phyloP scores from a whole-genome alignment of 257 asterid genomes.

The Solanum medicagineum region DNA sequence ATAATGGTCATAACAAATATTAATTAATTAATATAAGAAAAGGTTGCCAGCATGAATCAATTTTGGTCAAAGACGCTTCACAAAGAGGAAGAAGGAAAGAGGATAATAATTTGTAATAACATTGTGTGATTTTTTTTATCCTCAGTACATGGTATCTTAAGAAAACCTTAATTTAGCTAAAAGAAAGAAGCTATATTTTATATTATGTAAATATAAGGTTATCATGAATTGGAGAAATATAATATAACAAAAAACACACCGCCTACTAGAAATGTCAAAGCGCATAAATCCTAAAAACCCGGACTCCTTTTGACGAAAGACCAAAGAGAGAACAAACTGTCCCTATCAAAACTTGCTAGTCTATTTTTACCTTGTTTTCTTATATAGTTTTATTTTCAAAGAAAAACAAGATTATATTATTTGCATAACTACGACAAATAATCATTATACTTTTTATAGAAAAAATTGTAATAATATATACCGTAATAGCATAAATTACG shows the following conservation, averaged over 20 bases:
- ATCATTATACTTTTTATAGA: neutral
- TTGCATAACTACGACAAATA: neutral
- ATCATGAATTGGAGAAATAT: neutral
- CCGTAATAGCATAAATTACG: no score
- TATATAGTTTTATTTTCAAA: neutral
- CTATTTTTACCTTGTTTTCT: neutral
- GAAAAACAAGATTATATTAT: neutral
- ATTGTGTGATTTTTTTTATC: neutral
- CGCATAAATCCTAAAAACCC: conserved; percentile 17
- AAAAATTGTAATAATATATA: no score
- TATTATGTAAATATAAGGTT: neutral
- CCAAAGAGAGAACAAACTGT: neutral
- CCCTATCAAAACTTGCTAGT: neutral
- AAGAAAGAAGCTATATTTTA: neutral
- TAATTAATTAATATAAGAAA: neutral
- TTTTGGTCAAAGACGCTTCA: conserved; percentile 38
- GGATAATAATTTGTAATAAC: neutral
- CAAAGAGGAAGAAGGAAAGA: neutral
- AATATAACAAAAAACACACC: neutral
- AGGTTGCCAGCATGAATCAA: neutral
- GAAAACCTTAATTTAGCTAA: neutral
- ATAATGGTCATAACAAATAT: neutral
- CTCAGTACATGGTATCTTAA: neutral
- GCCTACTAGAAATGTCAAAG: conserved; percentile 9
- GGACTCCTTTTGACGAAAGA: conserved; percentile 19